Evolutionary conservation across 768 basidiomycete species (phyloP).

Genomic region (Ramaria sp.): DNA sequence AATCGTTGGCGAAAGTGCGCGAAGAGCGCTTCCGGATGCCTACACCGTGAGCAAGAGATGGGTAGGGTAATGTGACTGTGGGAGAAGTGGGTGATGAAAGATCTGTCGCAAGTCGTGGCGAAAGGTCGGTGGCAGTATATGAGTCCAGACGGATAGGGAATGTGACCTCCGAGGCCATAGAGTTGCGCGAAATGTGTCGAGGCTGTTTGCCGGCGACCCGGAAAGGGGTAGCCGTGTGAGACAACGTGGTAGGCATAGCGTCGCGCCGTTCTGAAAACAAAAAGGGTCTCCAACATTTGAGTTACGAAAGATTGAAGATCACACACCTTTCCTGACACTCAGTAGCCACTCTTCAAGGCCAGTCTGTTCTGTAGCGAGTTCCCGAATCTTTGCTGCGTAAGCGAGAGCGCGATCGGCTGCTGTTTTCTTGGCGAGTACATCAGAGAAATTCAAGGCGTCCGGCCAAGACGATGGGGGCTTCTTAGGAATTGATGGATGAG

Average conservation of each 20-base stretch:
- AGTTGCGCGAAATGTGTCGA: conserved; percentile 60
- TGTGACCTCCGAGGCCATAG: conserved; percentile 63
- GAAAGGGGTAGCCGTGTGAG: neutral
- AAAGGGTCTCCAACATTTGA: neutral
- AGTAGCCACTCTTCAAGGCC: conserved; percentile 72
- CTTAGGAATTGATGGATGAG: conserved; percentile 18
- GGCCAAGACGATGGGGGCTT: conserved; percentile 34
- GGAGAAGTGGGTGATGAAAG: conserved; percentile 42
- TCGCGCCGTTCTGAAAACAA: conserved; percentile 1
- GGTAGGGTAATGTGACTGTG: conserved; percentile 57
- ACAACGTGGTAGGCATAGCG: neutral
- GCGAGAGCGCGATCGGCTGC: conserved; percentile 56
- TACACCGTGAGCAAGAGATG: conserved; percentile 40
- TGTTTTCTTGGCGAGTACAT: conserved; percentile 45
- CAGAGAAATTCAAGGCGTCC: conserved; percentile 58
- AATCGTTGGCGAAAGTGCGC: conserved; percentile 21
- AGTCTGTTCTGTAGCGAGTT: conserved; percentile 62
- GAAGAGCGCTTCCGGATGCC: conserved; percentile 22
- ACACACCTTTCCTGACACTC: conserved; percentile 44
- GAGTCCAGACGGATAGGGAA: conserved; percentile 78
- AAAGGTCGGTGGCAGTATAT: conserved; percentile 64
- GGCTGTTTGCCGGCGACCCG: conserved; percentile 27
- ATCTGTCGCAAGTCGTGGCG: conserved; percentile 33
- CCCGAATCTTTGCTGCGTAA: conserved; percentile 78
- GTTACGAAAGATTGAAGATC: conserved; percentile 4